These are phyloP conservation scores for Macadamia integrifolia DNA, from an alignment of 164 flowering plant species.

Conservation along the genomic window DNA sequence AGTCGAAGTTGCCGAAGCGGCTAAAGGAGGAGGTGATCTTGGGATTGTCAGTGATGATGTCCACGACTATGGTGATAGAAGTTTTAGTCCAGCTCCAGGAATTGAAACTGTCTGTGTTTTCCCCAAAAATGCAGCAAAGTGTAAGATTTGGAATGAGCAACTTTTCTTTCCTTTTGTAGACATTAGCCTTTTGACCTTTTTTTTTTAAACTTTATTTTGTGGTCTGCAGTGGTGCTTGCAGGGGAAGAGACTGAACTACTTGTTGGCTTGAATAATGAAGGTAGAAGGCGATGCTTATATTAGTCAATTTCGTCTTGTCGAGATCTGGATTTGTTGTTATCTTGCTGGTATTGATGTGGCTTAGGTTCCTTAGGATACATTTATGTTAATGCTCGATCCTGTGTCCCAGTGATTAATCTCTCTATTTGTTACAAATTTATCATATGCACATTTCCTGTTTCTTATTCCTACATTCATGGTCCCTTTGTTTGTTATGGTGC, in stretches of 20 bases:
- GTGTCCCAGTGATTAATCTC: too few species aligned
- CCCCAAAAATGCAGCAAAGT: conserved; percentile 61
- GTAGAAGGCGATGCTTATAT: conserved; percentile 25
- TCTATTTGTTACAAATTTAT: too few species aligned
- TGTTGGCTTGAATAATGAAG: conserved; percentile 83
- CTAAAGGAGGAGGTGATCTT: conserved; percentile 45
- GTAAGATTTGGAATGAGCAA: conserved; percentile 28
- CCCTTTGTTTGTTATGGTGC: background rate
- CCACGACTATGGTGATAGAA: conserved; percentile 50
- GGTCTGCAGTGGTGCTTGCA: conserved; percentile 58
- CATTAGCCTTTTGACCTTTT: too few species aligned
- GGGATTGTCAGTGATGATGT: conserved; percentile 73
- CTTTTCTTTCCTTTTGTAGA: background rate
- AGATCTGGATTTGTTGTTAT: background rate
- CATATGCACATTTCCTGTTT: too few species aligned
- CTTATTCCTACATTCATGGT: too few species aligned
- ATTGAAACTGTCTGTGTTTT: conserved; percentile 78
- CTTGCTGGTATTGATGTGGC: background rate
- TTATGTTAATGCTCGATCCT: too few species aligned
- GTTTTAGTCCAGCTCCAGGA: conserved; percentile 69
- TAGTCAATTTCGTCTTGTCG: background rate
- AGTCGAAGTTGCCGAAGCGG: conserved; percentile 39
- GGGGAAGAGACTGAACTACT: conserved; percentile 86
- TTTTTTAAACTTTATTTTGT: background rate
- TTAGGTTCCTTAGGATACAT: too few species aligned